A percentile compares a stretch with the other conserved stretches of the same genome.
These are phyloP conservation scores for Amborella trichopoda DNA, from an alignment of 164 flowering plant genomes.

Conservation along the genomic window DNA sequence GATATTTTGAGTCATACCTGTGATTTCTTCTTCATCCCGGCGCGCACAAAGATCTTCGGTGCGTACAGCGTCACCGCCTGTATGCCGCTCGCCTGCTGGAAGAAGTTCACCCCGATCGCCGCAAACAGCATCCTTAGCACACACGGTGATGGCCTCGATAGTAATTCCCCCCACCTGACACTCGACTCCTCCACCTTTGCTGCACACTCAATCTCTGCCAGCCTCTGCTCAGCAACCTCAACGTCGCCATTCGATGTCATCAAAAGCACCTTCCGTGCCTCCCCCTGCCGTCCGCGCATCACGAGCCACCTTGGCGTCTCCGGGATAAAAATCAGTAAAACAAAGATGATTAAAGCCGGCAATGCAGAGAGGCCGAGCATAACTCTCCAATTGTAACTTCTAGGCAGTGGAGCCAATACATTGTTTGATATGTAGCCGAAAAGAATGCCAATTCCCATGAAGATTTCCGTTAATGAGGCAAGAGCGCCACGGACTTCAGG, in stretches of 20 bases:
- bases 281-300: conserved; percentile 28
- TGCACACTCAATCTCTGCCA: conserved; percentile 20
- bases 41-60: conserved; percentile 2
- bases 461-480: conserved; percentile 15
- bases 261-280: conserved; percentile 19
- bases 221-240: conserved; percentile 18
- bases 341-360: conserved; percentile 6
- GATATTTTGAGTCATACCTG: too few species aligned
- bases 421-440: conserved; percentile 11
- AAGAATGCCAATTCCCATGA: conserved; percentile 11
- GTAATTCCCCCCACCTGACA: conserved; percentile 12
- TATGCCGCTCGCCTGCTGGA: conserved; percentile 11
- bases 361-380: conserved; percentile 14
- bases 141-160: conserved; percentile 6
- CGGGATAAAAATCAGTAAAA: conserved; percentile 22
- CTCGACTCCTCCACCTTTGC: conserved; percentile 19
- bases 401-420: conserved; percentile 10
- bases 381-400: conserved; percentile 9
- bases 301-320: conserved; percentile 38
- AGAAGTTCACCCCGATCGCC: conserved; percentile 11
- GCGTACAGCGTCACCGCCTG: conserved; percentile 12
- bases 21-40: conserved; percentile 12
- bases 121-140: conserved; percentile 11
- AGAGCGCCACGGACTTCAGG: conserved; percentile 11
- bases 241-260: conserved; percentile 15